A percentile compares a stretch with the other conserved stretches of the same genome.
These are phyloP conservation scores for Russula virescens DNA, from an alignment of 768 basidiomycete species.

Conservation along the genomic window DNA sequence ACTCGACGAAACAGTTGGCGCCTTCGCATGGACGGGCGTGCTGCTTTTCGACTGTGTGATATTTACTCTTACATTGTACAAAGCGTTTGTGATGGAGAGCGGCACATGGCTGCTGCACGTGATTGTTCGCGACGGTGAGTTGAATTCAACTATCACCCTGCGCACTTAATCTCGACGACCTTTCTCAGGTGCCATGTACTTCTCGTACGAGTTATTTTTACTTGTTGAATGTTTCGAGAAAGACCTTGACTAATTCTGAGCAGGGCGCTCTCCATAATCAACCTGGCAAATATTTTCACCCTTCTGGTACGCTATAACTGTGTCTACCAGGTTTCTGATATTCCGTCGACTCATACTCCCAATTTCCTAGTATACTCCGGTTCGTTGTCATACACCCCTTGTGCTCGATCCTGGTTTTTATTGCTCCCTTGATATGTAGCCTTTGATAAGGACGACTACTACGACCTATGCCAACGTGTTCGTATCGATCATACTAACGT, in stretches of 20 bases:
- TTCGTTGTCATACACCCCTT: not conserved
- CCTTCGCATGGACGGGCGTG: slow-evolving; percentile 11
- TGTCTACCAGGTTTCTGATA: not conserved
- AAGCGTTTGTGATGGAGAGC: no score
- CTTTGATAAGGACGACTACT: slow-evolving; percentile 1
- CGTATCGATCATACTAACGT: no score
- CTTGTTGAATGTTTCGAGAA: not conserved
- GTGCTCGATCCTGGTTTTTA: not conserved
- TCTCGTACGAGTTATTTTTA: not conserved
- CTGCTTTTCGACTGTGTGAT: slow-evolving; percentile 7
- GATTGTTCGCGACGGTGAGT: no score
- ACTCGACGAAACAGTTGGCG: not conserved
- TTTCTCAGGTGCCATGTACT: no score
- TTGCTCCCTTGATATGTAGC: not conserved
- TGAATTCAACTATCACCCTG: no score
- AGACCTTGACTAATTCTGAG: not conserved
- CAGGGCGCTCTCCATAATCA: no score
- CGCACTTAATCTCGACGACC: not conserved
- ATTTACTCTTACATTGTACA: no score
- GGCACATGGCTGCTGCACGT: no score
- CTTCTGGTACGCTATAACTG: slow-evolving; percentile 4
- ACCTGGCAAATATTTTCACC: slow-evolving; percentile 12
- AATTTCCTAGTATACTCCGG: slow-evolving; percentile 5
- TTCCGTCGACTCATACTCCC: not conserved
- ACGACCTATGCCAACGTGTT: slow-evolving; percentile 12